Evolutionary conservation across 163 green algal species (phyloP).

Genomic region (Volvox carteri): DNA sequence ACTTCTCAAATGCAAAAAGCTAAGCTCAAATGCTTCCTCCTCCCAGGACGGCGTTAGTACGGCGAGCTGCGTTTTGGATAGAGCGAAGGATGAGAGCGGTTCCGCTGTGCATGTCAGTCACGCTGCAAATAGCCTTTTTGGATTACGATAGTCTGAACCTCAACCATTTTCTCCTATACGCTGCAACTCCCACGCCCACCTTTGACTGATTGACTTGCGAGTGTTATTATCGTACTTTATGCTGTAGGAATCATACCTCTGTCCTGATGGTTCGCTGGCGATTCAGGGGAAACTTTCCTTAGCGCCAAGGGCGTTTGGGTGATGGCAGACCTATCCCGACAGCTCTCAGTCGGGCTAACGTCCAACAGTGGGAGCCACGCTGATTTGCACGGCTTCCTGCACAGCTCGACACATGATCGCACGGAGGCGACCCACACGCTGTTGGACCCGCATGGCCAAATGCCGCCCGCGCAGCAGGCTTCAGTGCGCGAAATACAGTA

Average conservation of each 20-base stretch:
- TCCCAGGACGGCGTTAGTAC: background rate
- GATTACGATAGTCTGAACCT: no score
- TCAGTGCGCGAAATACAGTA: constrained; percentile 2
- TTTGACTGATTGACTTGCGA: constrained; percentile 20
- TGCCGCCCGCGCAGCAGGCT: background rate
- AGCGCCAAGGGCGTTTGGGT: background rate
- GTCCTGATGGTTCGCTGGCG: background rate
- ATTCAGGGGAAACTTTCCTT: background rate
- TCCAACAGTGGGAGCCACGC: background rate
- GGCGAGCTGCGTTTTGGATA: background rate
- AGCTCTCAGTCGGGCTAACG: background rate
- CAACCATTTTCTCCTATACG: no score
- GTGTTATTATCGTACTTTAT: background rate
- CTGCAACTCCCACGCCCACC: constrained; percentile 1
- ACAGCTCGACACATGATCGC: background rate
- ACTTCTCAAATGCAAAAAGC: no score
- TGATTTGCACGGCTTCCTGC: background rate
- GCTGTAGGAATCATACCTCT: background rate
- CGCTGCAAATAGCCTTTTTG: no score
- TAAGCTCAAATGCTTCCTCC: no score
- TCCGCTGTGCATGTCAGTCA: no score
- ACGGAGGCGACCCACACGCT: background rate
- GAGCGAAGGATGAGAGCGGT: no score
- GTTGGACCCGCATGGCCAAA: background rate
- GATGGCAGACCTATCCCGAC: constrained; percentile 7